Base-by-base conservation (phyloP, 208 protist species). In the Porcisia hertigi region DNA sequence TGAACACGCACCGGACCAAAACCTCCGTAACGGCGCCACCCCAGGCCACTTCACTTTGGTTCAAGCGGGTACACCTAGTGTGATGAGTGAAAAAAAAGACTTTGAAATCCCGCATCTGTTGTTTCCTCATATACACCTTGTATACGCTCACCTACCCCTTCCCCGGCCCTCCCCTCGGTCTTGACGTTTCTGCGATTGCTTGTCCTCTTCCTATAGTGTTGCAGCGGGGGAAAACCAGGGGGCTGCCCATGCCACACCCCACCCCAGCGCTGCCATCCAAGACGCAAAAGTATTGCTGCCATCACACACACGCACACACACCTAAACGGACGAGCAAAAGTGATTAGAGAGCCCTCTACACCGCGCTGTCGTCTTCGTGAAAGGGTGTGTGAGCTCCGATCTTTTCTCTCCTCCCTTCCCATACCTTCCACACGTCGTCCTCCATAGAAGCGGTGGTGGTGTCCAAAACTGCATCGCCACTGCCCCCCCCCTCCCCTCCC, bases 391-490 rank as follows among this genome's bases (percentile, higher is more conserved):
- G 63, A 3, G 41, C 30, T 30, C 14, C 6, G 20, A 36, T 65
- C 4, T 25, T 34, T 3, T 8, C 54, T 7, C 34, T 63, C 11
- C 25, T 11, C 3, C 23, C 49, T 73, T 5, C 20, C 66, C 30
- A 59, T 59, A 60, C 34, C 69, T 25, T 69, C 65, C 23, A 47
- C 25, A n/a, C 47, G 20, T 45, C 52, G 57, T 6, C 8, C 0
- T 1, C 65, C 41, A 67, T 67, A 67, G 41, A 67, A 67, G 14
- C 63, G 23, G 63, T 67, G 63, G 36, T 49, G 63, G 41, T 52
- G 63, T 7, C 9, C 63, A 52, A 8, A 49, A 30, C 63, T 30
- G 41, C 41, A 43, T 9, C 9, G 47, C 23, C 8, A 18, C 63
- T 49, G 39, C 63, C 4, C 23, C 41, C 41, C 63, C 63, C 7